These are phyloP conservation scores for Tolypocladium amazonense DNA, from an alignment of 2,329 filamentous ascomycete genomes.

Conservation along the genomic window DNA sequence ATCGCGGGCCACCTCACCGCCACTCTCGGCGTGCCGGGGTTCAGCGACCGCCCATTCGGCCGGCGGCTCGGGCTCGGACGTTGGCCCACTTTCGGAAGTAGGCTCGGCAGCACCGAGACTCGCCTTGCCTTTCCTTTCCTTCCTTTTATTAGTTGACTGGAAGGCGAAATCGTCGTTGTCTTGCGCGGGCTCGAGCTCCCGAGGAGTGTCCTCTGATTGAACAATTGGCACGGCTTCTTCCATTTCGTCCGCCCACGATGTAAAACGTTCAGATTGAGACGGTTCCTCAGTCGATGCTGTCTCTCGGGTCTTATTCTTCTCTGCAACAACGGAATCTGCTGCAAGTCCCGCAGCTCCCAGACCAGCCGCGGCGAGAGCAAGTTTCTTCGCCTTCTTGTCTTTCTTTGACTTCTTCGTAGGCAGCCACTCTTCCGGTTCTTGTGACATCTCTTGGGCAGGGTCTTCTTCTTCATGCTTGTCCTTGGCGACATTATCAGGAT, in stretches of 20 bases:
- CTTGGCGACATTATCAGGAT: neutral
- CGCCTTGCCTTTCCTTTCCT: slow-evolving; percentile 18
- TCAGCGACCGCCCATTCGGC: neutral
- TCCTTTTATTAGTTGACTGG: slow-evolving; percentile 31
- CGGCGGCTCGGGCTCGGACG: neutral
- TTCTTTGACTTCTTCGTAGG: slow-evolving; percentile 18
- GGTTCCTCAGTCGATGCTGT: neutral
- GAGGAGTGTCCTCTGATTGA: neutral
- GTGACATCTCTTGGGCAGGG: slow-evolving; percentile 1
- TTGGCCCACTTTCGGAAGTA: neutral
- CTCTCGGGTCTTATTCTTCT: slow-evolving; percentile 1
- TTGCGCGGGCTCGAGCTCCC: neutral
- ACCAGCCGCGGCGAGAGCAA: slow-evolving; percentile 10
- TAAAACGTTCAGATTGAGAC: neutral
- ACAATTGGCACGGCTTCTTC: neutral
- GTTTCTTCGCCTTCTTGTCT: slow-evolving; percentile 24
- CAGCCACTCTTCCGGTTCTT: slow-evolving; percentile 4
- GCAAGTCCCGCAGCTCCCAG: slow-evolving; percentile 1
- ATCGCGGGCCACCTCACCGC: neutral
- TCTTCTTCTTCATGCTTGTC: neutral
- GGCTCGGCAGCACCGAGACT: neutral
- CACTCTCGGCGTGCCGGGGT: neutral
- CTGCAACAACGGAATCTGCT: neutral
- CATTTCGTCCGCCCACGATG: slow-evolving; percentile 9
- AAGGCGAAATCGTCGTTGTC: slow-evolving; percentile 15